Base-by-base conservation (phyloP, 163 green algal species). In the Prototheca wickerhamii region DNA sequence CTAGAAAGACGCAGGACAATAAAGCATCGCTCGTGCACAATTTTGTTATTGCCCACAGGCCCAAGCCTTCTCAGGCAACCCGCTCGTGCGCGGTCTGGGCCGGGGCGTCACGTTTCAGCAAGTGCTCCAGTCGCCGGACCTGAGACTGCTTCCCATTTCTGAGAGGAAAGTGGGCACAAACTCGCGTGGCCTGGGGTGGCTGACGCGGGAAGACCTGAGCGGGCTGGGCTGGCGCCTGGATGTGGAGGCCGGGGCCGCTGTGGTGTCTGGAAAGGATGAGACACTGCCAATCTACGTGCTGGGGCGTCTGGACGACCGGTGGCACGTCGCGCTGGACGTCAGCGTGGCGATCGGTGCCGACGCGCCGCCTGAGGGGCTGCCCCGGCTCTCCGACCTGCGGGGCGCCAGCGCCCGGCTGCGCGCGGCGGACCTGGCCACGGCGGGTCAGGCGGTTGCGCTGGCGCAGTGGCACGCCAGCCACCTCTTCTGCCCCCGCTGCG, bases 391-490 rank as follows among this genome's bases (percentile, higher is more conserved):
- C 51, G 84, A 91, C 60, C 64, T 93, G 57, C 70, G 84, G 6
- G 49, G 62, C 15, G 77, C 84, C 35, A 82, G 91, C 71, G 64
- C 80, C 0, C 60, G 57, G 7, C 78, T 93, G 26, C 72, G 63
- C 3, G 51, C 69, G 0, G 76, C 76, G 18, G 83, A 88, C 34
- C 75, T 84, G 52, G 80, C 87, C 10, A 75, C 87, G 5, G 86
- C 86, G 32, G 87, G 87, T 0, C 83, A 90, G 58, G 87, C 86
- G 40, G 82, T 87, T 7, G 80, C 86, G 34, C 74, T 93, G 12
- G 73, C 70, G 3, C 73, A 84, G 35, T 95, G 86, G 87, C 87
- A 95, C 66, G 63, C 78, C 80, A 79, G 64, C 4, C 80, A 90
- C 64, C 44, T 34, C 28, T 93, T 88, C 58, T 95, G 87, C 70